Evolutionary conservation across 2,329 filamentous ascomycete species (phyloP), one percentile per base, ranked within the genome.

Genomic region (Hypoxylon sp.): DNA sequence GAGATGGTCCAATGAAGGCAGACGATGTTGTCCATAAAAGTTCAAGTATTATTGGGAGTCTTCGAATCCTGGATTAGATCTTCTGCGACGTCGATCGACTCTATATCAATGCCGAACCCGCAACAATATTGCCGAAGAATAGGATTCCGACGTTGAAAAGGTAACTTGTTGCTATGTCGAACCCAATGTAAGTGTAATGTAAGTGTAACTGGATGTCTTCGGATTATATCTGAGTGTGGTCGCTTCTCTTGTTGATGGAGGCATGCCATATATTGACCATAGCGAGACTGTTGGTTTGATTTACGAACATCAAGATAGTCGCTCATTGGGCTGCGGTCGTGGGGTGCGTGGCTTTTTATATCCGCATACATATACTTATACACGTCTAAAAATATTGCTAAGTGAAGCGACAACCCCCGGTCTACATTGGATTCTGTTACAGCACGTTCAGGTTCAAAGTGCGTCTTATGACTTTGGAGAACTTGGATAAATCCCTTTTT

Each of bases 401-500:
- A 62, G 61, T 54, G 57, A 51, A 50, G 62, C 62, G 44, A 64
- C 57, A 65, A 37, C 39, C 53, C 64, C 53, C 51, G 51, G 44
- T 50, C 55, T 49, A 52, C 46, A 47, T 69, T 63, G 62, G 57
- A 67, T 64, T 64, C 61, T 64, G 55, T 62, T 56, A 62, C 59
- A 51, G 50, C 60, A 28, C 26, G 8, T 28, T 4, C 8, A 59
- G 59, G 63, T 60, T 69, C 44, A 59, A 65, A 66, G 57, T 70
- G 72, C 65, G 73, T 75, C 74, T 75, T 65, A 72, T 76, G 74
- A 76, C 74, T 71, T 56, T 56, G 56, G 62, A 61, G 64, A 70
- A 59, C 68, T 67, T 67, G 65, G 66, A 64, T 55, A 53, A 57
- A 59, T 52, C 65, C 66, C 62, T 60, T 55, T 50, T 59, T 63